Evolutionary conservation across 371 early-diverging fungal genomes (phyloP).

Genomic region (Lichtheimia hyalospora): DNA sequence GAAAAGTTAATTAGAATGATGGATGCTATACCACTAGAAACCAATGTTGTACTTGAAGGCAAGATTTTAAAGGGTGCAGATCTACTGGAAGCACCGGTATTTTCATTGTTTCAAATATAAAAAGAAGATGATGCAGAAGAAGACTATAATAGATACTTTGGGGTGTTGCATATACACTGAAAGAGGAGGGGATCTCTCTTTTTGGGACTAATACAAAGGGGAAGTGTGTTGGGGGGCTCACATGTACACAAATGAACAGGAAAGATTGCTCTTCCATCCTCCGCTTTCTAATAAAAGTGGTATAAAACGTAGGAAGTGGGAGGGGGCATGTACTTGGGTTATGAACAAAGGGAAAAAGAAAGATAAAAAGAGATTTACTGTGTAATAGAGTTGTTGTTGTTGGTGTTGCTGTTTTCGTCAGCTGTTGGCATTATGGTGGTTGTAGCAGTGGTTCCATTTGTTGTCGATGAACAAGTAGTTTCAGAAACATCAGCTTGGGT

Average conservation of each 20-base stretch:
- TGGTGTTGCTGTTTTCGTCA: neutral
- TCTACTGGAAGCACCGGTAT: conserved; percentile 7
- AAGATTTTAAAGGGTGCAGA: conserved; percentile 4
- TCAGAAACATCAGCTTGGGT: neutral
- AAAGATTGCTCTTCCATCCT: neutral
- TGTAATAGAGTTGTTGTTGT: neutral
- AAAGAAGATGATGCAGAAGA: conserved; percentile 2
- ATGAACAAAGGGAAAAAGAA: conserved; percentile 8
- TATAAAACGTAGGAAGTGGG: conserved; percentile 11
- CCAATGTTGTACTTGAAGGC: conserved; percentile 6
- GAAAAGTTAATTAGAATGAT: neutral
- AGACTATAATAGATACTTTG: conserved; percentile 1
- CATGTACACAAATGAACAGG: conserved; percentile 10
- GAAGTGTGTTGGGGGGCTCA: conserved; percentile 2
- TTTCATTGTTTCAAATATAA: conserved; percentile 9
- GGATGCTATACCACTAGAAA: neutral
- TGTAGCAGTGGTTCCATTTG: neutral
- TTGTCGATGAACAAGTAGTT: neutral
- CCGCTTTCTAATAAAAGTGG: conserved; percentile 13
- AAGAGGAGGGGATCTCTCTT: conserved; percentile 1
- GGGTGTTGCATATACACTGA: conserved; percentile 15
- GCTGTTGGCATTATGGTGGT: neutral
- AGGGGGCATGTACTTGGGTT: conserved; percentile 4
- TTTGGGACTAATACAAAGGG: neutral
- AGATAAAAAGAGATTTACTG: neutral